Base-by-base conservation (phyloP, 2,329 filamentous ascomycete species). In the Lecanosticta acicola region DNA sequence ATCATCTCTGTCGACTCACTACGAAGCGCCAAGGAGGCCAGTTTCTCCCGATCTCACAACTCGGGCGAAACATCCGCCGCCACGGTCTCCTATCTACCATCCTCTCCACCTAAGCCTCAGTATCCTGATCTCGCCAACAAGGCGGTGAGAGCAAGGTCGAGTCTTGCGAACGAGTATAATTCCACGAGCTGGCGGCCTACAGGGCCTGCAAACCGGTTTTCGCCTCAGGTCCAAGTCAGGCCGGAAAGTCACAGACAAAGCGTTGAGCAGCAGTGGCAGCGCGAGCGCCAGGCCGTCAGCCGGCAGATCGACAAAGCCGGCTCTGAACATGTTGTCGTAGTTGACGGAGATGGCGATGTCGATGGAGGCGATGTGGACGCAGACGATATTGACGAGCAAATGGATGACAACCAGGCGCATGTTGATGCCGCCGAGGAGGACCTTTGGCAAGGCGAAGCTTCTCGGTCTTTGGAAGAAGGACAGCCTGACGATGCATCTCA, bases 1-100 rank as follows among this genome's bases (percentile, higher is more conserved):
- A 74, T 76, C 67, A 65, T 76, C 1, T 74, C 71, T 2, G 60
- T 74, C 9, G 69, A 74, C 29, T 73, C 71, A 1, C 53, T 76
- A 24, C 67, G 67, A 26, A 62, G 58, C 38, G 56, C 60, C 10
- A 59, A 55, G 39, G 57, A 51, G 11, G 54, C 54, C 24, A 58
- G 50, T 13, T 45, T 53, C 29, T 46, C 48, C 19, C 41, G 39
- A 14, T 39, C 54, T 32, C 36, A 46, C 24, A 47, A 33, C 14
- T 34, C 45, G 20, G 43, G 19, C 11, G 40, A 44, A 34, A 36
- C 47, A 21, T 55, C 52, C 13, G 46, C 40, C 1, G 24, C 48
- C 13, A 56, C 50, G n/a, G 50, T 56, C 14, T 58, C 56, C 4
- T 59, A 63, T 43, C 47, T 65, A 53, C 59, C 59, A 13, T 63